A percentile compares a stretch with the other conserved stretches of the same genome.
These are phyloP conservation scores for Phytophthora hybrid DNA, from an alignment of 352 stramenopile species.

Conservation along the genomic window DNA sequence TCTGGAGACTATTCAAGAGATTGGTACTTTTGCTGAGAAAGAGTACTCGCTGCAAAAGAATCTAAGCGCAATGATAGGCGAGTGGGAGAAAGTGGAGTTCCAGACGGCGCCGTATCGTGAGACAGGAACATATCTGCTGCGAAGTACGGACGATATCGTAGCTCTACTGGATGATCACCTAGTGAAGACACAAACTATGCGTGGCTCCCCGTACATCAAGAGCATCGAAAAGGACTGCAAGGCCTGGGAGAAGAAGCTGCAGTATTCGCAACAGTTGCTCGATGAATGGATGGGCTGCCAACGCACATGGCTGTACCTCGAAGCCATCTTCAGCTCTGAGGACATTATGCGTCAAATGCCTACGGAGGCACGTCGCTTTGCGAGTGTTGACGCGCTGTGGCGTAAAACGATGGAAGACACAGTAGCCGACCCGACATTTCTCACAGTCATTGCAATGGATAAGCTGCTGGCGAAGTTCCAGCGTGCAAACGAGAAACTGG, in stretches of 20 bases:
- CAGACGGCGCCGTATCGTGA: slow-evolving; percentile 93
- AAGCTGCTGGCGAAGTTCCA: slow-evolving; percentile 93
- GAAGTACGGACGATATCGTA: slow-evolving; percentile 92
- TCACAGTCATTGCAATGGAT: slow-evolving; percentile 90
- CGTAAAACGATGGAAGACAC: slow-evolving; percentile 94
- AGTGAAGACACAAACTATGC: slow-evolving; percentile 96
- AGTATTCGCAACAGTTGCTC: slow-evolving; percentile 91
- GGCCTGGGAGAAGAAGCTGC: slow-evolving; percentile 91
- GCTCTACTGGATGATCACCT: slow-evolving; percentile 94
- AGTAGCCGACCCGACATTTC: slow-evolving; percentile 89
- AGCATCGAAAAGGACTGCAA: slow-evolving; percentile 93
- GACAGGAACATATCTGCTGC: slow-evolving; percentile 92
- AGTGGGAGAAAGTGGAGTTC: slow-evolving; percentile 96
- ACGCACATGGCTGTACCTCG: slow-evolving; percentile 95
- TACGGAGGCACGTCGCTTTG: slow-evolving; percentile 90
- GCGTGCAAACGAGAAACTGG: slow-evolving; percentile 94
- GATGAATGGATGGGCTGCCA: slow-evolving; percentile 96
- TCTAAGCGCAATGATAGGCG: slow-evolving; percentile 93
- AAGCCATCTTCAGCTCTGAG: slow-evolving; percentile 96
- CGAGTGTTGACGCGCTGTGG: slow-evolving; percentile 90
- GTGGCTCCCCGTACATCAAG: slow-evolving; percentile 94
- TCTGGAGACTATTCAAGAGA: slow-evolving; percentile 92
- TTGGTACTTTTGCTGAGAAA: slow-evolving; percentile 94
- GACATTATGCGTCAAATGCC: slow-evolving; percentile 97
- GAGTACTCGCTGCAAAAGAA: slow-evolving; percentile 95